Base-by-base conservation (phyloP, 495 filamentous ascomycete genomes). In the Aspergillus cavernicola region DNA sequence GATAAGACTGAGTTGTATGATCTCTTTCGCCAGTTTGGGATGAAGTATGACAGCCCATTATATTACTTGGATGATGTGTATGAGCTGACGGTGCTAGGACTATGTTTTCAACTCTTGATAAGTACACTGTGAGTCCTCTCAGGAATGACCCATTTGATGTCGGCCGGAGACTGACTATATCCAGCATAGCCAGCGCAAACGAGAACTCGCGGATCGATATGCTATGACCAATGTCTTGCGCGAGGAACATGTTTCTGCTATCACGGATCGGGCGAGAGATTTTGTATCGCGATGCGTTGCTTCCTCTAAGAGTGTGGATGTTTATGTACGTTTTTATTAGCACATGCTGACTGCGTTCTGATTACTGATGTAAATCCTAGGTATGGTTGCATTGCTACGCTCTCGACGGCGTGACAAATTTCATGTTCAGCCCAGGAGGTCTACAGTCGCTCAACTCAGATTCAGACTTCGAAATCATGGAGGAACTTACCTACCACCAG, bases 1-100 rank as follows among this genome's bases (percentile, higher is more conserved):
- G 78, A 85, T 48, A 87, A 87, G 68, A 86, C 82, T 0, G 81
- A 83, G 55, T 83, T 83, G 48, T 88, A 87, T 66, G 73, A 79
- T 35, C 60, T 85, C 9, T 87, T 87, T 58, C 75, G 69, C 51
- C 72, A 84, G 24, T 85, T 79, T 58, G 74, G 72, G 15, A 70
- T 69, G 24, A 80, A 76, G 80, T 47, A 47, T 36, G 44, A 31
- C n/a, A 8, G 6, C 2, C 15, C 16, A 15, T 16, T 70, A 35
- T 28, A 28, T 4, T 28, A 28, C 24, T 4, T 4, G 24, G 24
- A 28, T 4, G 4, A 28, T 28, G 24, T 4, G 24, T n/a, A n/a
- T 28, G 24, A 28, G 20, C 56, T 65, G 26, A 59, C 12, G 2
- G 10, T 5, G 22, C 11, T 35, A 78, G 80, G 52, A 83, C 81